phyloP scores from a whole-genome alignment of 257 asterid genomes.

The Cinchona pubescens region DNA sequence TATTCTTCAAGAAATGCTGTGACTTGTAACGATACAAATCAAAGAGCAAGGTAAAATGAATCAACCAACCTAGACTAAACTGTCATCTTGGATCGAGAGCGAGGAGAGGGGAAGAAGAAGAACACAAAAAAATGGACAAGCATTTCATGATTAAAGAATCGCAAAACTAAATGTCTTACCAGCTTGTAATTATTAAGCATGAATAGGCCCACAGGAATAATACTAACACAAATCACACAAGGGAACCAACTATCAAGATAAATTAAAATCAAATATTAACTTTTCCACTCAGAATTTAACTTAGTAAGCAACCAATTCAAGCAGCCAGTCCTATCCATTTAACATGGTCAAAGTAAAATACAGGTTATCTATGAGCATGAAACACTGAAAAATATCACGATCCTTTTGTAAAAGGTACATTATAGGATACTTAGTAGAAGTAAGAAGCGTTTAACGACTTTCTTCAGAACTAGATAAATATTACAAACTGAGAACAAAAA shows the following conservation, averaged over 20 bases:
- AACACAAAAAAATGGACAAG: too few relatives aligned
- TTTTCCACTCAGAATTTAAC: not conserved
- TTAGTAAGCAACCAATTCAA: not conserved
- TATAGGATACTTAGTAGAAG: too few relatives aligned
- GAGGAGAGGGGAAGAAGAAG: too few relatives aligned
- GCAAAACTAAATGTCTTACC: not conserved
- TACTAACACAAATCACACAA: not conserved
- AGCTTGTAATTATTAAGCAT: not conserved
- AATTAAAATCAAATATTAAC: too few relatives aligned
- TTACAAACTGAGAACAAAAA: too few relatives aligned
- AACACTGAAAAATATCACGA: not conserved
- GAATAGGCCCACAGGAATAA: not conserved
- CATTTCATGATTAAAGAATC: not conserved
- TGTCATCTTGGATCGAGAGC: too few relatives aligned
- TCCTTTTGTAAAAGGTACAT: too few relatives aligned
- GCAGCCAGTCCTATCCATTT: not conserved
- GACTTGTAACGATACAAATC: not conserved
- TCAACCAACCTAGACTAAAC: not conserved
- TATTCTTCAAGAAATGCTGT: not conserved
- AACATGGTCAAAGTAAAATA: not conserved
- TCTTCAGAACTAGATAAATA: too few relatives aligned
- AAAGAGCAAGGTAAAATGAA: too few relatives aligned
- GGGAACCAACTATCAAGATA: not conserved
- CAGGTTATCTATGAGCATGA: not conserved
- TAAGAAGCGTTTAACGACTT: too few relatives aligned